Evolutionary conservation across 108 stramenopile genomes (phyloP), one percentile per base, ranked within the genome.

Genomic region (Schizochytrium sp.): DNA sequence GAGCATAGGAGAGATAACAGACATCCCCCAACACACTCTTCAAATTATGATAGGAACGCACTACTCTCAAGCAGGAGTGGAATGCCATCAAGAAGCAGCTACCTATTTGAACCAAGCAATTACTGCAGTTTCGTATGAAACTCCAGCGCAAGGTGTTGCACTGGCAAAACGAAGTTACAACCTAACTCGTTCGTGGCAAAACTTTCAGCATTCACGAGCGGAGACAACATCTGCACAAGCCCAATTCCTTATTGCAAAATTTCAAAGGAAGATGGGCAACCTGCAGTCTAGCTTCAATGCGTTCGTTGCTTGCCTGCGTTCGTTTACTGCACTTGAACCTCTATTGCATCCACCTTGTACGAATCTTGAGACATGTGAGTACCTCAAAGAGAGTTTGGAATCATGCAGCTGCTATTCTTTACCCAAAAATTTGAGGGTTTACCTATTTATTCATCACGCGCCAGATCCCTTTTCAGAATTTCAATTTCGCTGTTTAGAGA

Each of bases 41-140:
- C 64, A 69, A 69, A 69, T 69, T 44, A 69, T 69, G 42, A 69
- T 69, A 44, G 64, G 64, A 38, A 28, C 7, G 2, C 64, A 69
- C 28, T 69, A 28, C 28, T 12, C 64, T 12, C 64, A 13, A 44
- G 64, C 64, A 8, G 64, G 64, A 0, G 19, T 44, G 12, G 19
- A 69, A 8, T 15, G 7, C 10, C 64, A 69, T 15, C 64, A 44
- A 2, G 64, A 69, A 38, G 64, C 64, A 1, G 40, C 42, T 44
- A 28, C 7, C 1, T 38, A 15, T 44, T 15, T 69, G 12, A 69
- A 69, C 2, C 64, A 69, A 44, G 64, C 12, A 7, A 7, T 38
- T 8, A 13, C 64, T 44, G 2, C 28, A 44, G 64, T 69, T 8
- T 69, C 64, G 10, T 7, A 38, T 44, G 8, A 13, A 7, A 44